phyloP scores from a whole-genome alignment of 2,329 filamentous ascomycete genomes.

The Neonectria ditissima region DNA sequence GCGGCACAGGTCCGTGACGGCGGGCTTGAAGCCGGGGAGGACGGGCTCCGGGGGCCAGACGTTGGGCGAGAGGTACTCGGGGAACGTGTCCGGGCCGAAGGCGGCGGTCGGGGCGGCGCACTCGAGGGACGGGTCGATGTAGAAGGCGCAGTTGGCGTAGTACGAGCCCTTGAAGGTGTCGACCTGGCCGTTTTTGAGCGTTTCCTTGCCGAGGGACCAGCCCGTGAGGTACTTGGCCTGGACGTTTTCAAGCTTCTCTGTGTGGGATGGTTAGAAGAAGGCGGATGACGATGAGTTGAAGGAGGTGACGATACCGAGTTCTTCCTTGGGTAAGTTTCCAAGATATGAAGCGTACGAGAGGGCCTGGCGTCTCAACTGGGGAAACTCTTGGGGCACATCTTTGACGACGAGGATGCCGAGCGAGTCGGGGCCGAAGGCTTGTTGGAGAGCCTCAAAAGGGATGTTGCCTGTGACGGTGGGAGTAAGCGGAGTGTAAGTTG shows the following conservation, averaged over 20 bases:
- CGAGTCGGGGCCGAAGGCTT: constrained; percentile 90
- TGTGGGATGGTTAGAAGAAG: constrained; percentile 12
- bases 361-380: constrained; percentile 76
- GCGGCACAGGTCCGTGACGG: constrained; percentile 80
- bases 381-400: constrained; percentile 80
- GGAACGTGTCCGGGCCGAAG: constrained; percentile 73
- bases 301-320: constrained; percentile 70
- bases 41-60: constrained; percentile 81
- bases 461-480: constrained; percentile 65
- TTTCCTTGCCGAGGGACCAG: constrained; percentile 87
- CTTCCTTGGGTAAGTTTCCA: constrained; percentile 78
- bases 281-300: background rate
- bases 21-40: constrained; percentile 80
- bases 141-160: constrained; percentile 87
- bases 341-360: constrained; percentile 92
- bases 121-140: constrained; percentile 72
- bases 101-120: constrained; percentile 70
- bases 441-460: constrained; percentile 74
- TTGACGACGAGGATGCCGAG: constrained; percentile 95
- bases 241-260: constrained; percentile 69
- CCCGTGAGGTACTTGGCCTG: constrained; percentile 75
- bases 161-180: constrained; percentile 87
- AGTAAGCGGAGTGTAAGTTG: constrained; percentile 1
- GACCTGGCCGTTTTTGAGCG: constrained; percentile 79
- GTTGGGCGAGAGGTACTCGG: constrained; percentile 91